A percentile compares a stretch with the other conserved stretches of the same genome.
Conservation (phyloP, 495 filamentous ascomycete species). For the Aspergillus affinis region DNA sequence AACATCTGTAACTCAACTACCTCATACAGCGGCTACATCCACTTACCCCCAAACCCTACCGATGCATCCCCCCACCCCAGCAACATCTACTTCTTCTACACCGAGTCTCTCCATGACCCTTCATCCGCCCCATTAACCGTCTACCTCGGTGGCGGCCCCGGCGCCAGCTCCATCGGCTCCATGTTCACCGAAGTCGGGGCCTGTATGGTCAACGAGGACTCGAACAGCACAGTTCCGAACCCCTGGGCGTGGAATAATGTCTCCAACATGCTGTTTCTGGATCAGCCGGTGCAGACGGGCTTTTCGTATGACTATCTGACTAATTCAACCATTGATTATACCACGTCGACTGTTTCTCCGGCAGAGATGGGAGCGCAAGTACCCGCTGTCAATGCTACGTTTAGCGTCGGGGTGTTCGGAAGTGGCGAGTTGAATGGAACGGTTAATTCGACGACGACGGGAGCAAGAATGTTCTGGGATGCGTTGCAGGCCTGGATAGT, state of each 20-base stretch:
- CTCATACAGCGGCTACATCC: constrained; percentile 1
- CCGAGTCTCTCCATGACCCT: constrained; percentile 6
- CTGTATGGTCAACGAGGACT: constrained; percentile 9
- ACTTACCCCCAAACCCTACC: neutral
- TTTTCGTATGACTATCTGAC: constrained; percentile 14
- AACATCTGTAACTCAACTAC: constrained; percentile 1
- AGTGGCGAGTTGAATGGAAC: neutral
- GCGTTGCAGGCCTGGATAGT: neutral
- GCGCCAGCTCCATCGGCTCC: constrained; percentile 4
- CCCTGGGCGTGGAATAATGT: constrained; percentile 13
- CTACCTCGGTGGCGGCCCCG: constrained; percentile 13
- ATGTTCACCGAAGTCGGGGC: constrained; percentile 9
- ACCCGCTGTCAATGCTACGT: neutral
- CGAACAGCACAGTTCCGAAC: constrained; percentile 11
- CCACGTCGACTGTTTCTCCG: neutral
- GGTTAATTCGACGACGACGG: neutral
- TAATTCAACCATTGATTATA: neutral
- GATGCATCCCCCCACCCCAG: neutral
- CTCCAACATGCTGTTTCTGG: constrained; percentile 12
- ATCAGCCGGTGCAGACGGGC: constrained; percentile 13
- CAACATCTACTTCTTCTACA: constrained; percentile 6
- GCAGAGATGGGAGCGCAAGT: neutral
- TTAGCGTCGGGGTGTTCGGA: neutral
- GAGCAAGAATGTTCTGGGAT: neutral
- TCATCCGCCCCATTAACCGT: constrained; percentile 9